phyloP scores from a whole-genome alignment of 257 asterid species.

The Scutellaria barbata region DNA sequence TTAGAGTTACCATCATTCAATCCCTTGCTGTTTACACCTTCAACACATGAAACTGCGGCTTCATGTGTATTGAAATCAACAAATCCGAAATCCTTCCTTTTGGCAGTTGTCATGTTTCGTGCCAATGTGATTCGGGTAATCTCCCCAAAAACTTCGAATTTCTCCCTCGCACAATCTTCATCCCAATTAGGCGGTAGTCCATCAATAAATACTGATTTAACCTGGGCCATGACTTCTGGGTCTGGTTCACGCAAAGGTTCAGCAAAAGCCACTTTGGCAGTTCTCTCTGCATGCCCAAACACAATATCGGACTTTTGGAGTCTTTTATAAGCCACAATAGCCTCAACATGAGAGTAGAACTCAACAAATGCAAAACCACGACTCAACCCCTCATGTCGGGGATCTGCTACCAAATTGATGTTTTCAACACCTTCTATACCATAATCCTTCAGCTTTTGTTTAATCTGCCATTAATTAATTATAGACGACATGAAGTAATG shows the following conservation, averaged over 20 bases:
- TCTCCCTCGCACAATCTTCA: constrained; percentile 57
- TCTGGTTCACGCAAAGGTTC: constrained; percentile 70
- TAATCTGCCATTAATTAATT: constrained; percentile 45
- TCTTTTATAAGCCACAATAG: constrained; percentile 61
- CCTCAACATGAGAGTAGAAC: constrained; percentile 61
- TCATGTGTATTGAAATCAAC: constrained; percentile 62
- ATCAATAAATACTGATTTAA: constrained; percentile 67
- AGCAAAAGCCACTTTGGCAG: constrained; percentile 73
- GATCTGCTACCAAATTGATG: constrained; percentile 60
- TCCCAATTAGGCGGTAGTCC: constrained; percentile 69
- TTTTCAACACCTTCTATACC: constrained; percentile 59
- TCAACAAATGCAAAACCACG: constrained; percentile 70
- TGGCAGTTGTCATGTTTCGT: constrained; percentile 64
- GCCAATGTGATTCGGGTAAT: constrained; percentile 53
- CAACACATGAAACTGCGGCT: constrained; percentile 64
- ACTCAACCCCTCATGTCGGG: constrained; percentile 63
- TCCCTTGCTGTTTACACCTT: constrained; percentile 54
- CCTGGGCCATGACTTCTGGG: constrained; percentile 72
- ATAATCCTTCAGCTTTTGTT: constrained; percentile 58
- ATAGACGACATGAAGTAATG: constrained; percentile 7
- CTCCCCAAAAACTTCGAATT: constrained; percentile 54
- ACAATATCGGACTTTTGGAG: constrained; percentile 63
- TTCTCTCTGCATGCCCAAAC: constrained; percentile 66
- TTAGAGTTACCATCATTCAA: constrained; percentile 56
- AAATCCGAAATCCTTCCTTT: constrained; percentile 72